phyloP scores from a whole-genome alignment of 179 eudicot species.

The Amaranthus tricolor region DNA sequence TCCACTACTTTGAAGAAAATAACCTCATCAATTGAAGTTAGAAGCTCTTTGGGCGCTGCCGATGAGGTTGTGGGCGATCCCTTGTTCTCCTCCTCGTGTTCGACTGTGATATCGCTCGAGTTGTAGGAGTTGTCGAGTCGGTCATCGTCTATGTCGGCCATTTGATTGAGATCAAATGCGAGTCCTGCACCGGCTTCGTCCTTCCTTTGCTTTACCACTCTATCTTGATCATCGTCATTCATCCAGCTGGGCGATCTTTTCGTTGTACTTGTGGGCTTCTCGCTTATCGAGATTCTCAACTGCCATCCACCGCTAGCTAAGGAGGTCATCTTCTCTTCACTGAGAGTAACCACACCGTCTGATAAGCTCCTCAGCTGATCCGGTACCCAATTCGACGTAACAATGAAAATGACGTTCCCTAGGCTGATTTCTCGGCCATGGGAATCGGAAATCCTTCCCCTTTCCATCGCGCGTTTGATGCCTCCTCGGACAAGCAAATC shows the following conservation, averaged over 20 bases:
- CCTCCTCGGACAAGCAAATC: conserved; percentile 61
- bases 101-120: conserved; percentile 76
- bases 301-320: conserved; percentile 69
- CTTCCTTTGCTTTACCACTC: conserved; percentile 50
- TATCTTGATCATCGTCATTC: conserved; percentile 34
- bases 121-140: conserved; percentile 66
- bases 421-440: conserved; percentile 92
- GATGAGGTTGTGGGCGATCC: conserved; percentile 43
- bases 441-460: conserved; percentile 77
- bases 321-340: conserved; percentile 56
- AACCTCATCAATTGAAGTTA: conserved; percentile 46
- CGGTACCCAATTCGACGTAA: conserved; percentile 59
- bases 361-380: conserved; percentile 27
- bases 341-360: conserved; percentile 26
- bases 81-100: conserved; percentile 41
- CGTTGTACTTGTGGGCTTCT: conserved; percentile 31
- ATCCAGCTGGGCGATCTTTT: conserved; percentile 69
- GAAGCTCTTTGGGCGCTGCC: conserved; percentile 51
- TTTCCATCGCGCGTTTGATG: conserved; percentile 81
- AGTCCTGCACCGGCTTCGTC: conserved; percentile 38
- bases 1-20: conserved; percentile 76
- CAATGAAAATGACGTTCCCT: conserved; percentile 69
- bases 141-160: conserved; percentile 60
- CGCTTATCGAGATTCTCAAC: conserved; percentile 49
- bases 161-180: conserved; percentile 67